These are phyloP conservation scores for Talaromyces nanjingensis DNA, from an alignment of 495 filamentous ascomycete genomes.

Conservation along the genomic window DNA sequence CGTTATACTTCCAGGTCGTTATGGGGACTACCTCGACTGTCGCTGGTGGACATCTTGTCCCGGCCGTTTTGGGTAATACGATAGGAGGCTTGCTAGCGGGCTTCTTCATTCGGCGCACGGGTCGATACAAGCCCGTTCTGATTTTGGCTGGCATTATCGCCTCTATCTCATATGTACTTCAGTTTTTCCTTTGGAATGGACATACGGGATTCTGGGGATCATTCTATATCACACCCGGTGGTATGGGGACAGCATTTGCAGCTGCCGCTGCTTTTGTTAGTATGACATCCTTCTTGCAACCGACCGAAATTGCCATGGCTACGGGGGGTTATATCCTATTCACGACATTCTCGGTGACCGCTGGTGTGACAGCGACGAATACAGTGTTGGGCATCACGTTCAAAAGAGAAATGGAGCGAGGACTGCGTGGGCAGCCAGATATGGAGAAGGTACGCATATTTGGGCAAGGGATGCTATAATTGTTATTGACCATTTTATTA, in stretches of 20 bases:
- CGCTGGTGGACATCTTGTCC: slow-evolving; percentile 56
- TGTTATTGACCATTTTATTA: slow-evolving; percentile 2
- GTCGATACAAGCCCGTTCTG: slow-evolving; percentile 50
- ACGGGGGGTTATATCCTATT: slow-evolving; percentile 47
- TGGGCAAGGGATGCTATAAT: not conserved
- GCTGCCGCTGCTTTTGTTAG: slow-evolving; percentile 48
- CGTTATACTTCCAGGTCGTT: slow-evolving; percentile 66
- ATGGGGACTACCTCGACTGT: slow-evolving; percentile 43
- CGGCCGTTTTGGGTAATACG: slow-evolving; percentile 59
- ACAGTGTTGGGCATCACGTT: slow-evolving; percentile 31
- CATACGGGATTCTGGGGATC: slow-evolving; percentile 53
- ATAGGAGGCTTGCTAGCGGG: slow-evolving; percentile 56
- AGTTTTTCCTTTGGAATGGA: slow-evolving; percentile 57
- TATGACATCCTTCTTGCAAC: slow-evolving; percentile 46
- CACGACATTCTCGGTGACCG: slow-evolving; percentile 42
- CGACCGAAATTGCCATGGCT: slow-evolving; percentile 47
- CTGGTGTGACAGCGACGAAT: slow-evolving; percentile 45
- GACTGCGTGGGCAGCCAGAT: slow-evolving; percentile 21
- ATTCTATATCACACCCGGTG: slow-evolving; percentile 55
- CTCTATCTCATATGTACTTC: slow-evolving; percentile 43
- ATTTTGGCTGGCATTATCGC: slow-evolving; percentile 44
- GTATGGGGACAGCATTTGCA: slow-evolving; percentile 49
- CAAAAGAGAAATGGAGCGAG: slow-evolving; percentile 19
- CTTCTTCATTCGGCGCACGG: slow-evolving; percentile 49
- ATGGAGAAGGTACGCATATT: slow-evolving; percentile 17